phyloP scores from a whole-genome alignment of 768 basidiomycete genomes.

The Lyophyllum semitale region DNA sequence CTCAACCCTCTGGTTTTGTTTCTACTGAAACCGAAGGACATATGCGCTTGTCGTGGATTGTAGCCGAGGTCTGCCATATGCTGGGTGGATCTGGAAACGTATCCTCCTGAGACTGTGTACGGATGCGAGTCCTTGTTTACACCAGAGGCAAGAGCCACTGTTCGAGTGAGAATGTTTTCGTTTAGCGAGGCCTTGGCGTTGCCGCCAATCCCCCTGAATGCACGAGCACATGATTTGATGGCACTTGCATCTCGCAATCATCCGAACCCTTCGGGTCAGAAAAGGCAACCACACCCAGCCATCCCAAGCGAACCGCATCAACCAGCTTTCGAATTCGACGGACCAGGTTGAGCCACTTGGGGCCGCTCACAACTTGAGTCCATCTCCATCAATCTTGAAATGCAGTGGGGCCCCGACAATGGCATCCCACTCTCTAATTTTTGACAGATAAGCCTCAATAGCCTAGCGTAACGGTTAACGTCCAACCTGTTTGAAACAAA shows the following conservation, averaged over 20 bases:
- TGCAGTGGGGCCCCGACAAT: conserved; percentile 11
- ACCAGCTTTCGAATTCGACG: background rate
- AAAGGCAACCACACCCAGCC: conserved; percentile 12
- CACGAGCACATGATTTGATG: conserved; percentile 7
- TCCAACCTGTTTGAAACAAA: conserved; percentile 8
- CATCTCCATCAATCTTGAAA: conserved; percentile 24
- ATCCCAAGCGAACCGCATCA: conserved; percentile 14
- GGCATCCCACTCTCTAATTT: conserved; percentile 5
- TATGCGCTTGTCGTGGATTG: background rate
- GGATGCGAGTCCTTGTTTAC: too few relatives aligned
- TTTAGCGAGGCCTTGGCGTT: conserved; percentile 1
- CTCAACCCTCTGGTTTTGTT: background rate
- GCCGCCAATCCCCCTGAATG: conserved; percentile 19
- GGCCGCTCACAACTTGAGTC: conserved; percentile 2
- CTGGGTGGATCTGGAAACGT: background rate
- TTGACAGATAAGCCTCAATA: conserved; percentile 14
- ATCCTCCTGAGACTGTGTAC: too few relatives aligned
- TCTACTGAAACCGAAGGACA: background rate
- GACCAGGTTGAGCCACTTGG: conserved; percentile 12
- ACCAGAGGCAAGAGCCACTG: too few relatives aligned
- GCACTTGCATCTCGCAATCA: conserved; percentile 8
- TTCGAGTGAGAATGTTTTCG: too few relatives aligned
- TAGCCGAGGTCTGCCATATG: background rate
- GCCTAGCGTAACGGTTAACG: conserved; percentile 5
- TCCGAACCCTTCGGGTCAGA: conserved; percentile 19